Evolutionary conservation across 306 rosid species (phyloP), one percentile per base, ranked within the genome.

Genomic region (Cicer cuneatum): DNA sequence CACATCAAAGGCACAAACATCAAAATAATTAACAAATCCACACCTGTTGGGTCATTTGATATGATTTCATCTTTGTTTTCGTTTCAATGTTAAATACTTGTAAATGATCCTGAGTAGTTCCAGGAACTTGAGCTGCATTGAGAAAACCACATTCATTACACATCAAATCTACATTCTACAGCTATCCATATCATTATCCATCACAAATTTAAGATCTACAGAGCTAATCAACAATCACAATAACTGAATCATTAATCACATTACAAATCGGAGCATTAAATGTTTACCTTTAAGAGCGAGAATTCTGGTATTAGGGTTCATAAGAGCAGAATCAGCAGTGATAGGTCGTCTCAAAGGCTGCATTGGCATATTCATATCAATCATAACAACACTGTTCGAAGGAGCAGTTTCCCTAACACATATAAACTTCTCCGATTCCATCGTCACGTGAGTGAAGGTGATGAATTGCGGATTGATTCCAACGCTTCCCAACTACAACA

Each of bases 31-130:
- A 47, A 66, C 12, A 76, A 67, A 74, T 57, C 13, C 19, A 29
- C 81, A 87, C 96, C 93, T 90, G 96, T 73, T 88, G 90, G 12
- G 81, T 85, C 97, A 90, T 90, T 80, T 90, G 97, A 89, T 90
- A 73, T 10, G 97, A 85, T 81, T 90, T 87, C 42, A 89, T 84
- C 89, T 89, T 90, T 2, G 85, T 71, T 78, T 90, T 90, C 58
- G 83, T 21, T 66, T 90, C 97, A 74, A 90, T 89, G 53, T 90
- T 90, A 53, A 90, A 89, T 45, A 90, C 87, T 80, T 90, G 97
- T 69, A 90, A 86, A 82, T 90, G 97, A 81, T 90, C 97, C 89
- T 90, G 93, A 61, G 88, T 85, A 52, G 89, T 81, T 9, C 97
- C 97, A 5, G 87, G 90, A 80, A 87, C 88, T 87, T 84, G 93